Percentiles rank a stretch among this genome's conserved stretches.
Conservation (phyloP, 148 eudicot species). For the Spergularia marina region DNA sequence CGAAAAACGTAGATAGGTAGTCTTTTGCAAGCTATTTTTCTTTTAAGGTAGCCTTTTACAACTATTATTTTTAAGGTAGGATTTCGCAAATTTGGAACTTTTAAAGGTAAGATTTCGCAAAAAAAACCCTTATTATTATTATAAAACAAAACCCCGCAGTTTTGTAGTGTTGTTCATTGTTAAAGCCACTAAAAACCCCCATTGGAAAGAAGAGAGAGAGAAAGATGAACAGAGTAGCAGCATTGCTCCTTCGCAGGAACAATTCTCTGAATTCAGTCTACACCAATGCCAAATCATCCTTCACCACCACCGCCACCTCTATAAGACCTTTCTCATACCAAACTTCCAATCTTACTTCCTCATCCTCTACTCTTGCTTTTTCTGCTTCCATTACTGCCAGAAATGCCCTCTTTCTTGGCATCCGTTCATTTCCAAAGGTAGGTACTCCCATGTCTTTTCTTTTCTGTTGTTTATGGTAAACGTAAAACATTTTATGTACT, state of each 20-base stretch:
- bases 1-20: too few relatives aligned
- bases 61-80: too few relatives aligned
- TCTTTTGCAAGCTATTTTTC: too few relatives aligned
- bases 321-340: slow-evolving; percentile 22
- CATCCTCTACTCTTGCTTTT: slow-evolving; percentile 24
- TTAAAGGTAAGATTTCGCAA: too few relatives aligned
- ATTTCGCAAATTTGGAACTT: too few relatives aligned
- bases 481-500: not conserved
- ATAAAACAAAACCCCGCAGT: not conserved
- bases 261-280: slow-evolving; percentile 31
- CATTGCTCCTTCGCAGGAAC: slow-evolving; percentile 37
- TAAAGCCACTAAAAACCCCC: too few relatives aligned
- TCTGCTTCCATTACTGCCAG: slow-evolving; percentile 29
- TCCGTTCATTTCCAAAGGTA: slow-evolving; percentile 57
- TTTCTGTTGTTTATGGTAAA: not conserved
- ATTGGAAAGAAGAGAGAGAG: not conserved
- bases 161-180: not conserved
- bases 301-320: slow-evolving; percentile 8
- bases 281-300: slow-evolving; percentile 27
- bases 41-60: too few relatives aligned
- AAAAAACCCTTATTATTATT: too few relatives aligned
- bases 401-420: slow-evolving; percentile 36
- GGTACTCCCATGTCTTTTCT: not conserved
- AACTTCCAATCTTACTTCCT: slow-evolving; percentile 44
- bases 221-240: slow-evolving; percentile 51